Conservation (phyloP, 495 filamentous ascomycete genomes). For the Annulohypoxylon moriforme region DNA sequence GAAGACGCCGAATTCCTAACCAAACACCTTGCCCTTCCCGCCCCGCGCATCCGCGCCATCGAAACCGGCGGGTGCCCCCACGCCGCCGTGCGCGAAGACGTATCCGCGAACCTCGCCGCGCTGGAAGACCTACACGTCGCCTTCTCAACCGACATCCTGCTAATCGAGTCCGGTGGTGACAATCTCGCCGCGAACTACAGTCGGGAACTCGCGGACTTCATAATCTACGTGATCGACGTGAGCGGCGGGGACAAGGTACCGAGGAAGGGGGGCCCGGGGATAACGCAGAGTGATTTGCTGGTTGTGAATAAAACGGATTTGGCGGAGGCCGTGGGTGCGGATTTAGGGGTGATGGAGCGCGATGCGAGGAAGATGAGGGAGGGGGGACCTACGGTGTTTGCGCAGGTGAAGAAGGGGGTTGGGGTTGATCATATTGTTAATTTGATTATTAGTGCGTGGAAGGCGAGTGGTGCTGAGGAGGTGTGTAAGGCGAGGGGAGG, state of each 20-base stretch:
- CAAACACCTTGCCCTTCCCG: slow-evolving; percentile 81
- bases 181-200: slow-evolving; percentile 97
- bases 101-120: slow-evolving; percentile 89
- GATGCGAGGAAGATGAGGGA: slow-evolving; percentile 95
- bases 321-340: slow-evolving; percentile 90
- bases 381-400: slow-evolving; percentile 96
- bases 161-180: slow-evolving; percentile 95
- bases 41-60: slow-evolving; percentile 88
- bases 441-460: slow-evolving; percentile 93
- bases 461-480: slow-evolving; percentile 79
- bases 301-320: slow-evolving; percentile 97
- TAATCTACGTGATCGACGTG: slow-evolving; percentile 98
- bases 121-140: slow-evolving; percentile 84
- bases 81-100: slow-evolving; percentile 98
- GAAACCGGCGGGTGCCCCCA: slow-evolving; percentile 98
- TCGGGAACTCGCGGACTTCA: slow-evolving; percentile 93
- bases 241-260: slow-evolving; percentile 97
- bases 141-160: slow-evolving; percentile 80
- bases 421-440: slow-evolving; percentile 86
- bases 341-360: slow-evolving; percentile 92
- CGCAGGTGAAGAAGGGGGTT: slow-evolving; percentile 92
- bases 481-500: slow-evolving; percentile 64
- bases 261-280: slow-evolving; percentile 94
- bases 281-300: slow-evolving; percentile 92
- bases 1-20: slow-evolving; percentile 98